Evolutionary conservation across 345 rosid species (phyloP).

Genomic region (Microcos paniculata): DNA sequence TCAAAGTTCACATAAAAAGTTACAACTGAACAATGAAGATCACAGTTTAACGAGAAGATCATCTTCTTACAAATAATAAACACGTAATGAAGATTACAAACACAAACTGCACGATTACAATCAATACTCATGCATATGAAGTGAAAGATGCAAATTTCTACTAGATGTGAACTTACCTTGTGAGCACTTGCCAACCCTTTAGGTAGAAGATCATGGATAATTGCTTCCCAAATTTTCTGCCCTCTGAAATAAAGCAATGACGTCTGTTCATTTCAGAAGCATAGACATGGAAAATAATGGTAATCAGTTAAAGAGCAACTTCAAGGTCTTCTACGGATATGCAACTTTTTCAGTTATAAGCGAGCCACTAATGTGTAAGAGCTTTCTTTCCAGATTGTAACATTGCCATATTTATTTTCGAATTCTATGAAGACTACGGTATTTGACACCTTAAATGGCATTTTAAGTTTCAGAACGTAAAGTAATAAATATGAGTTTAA

Average conservation of each 20-base stretch:
- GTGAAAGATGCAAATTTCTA: neutral
- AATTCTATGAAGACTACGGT: neutral
- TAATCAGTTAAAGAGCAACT: slow-evolving; percentile 16
- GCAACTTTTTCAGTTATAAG: neutral
- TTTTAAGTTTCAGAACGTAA: neutral
- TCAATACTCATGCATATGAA: neutral
- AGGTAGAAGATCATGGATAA: slow-evolving; percentile 79
- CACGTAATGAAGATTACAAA: neutral
- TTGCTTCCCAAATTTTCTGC: slow-evolving; percentile 83
- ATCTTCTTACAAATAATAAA: neutral
- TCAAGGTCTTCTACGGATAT: slow-evolving; percentile 2
- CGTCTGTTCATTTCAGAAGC: slow-evolving; percentile 49
- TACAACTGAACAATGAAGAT: neutral
- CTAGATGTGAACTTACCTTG: slow-evolving; percentile 46
- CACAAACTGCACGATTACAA: too few species aligned
- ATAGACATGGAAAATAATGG: slow-evolving; percentile 9
- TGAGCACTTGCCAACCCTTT: slow-evolving; percentile 66
- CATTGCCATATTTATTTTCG: neutral
- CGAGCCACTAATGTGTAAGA: neutral
- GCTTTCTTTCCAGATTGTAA: neutral
- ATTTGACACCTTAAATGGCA: neutral
- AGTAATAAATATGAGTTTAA: neutral
- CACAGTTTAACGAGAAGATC: neutral
- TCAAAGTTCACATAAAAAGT: slow-evolving; percentile 5
- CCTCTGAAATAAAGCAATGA: slow-evolving; percentile 90